Percentiles rank a stretch among this genome's conserved stretches.
Conservation (phyloP, 805 yeast species). For the Candida krabiensis region DNA sequence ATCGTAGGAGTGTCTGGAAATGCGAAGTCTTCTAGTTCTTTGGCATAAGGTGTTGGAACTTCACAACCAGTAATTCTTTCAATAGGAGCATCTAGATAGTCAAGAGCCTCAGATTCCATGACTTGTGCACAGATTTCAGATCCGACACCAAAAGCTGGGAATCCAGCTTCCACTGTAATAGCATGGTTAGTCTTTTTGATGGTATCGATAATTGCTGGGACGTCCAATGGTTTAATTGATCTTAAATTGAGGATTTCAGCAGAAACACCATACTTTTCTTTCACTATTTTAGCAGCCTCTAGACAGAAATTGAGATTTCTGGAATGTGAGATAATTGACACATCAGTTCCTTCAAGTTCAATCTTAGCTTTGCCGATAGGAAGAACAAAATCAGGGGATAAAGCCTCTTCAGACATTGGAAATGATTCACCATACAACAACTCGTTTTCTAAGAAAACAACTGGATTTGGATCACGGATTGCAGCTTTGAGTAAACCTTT, state of each 20-base stretch:
- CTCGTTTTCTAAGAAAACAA: conserved; percentile 94
- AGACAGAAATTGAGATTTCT: conserved; percentile 86
- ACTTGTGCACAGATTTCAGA: conserved; percentile 96
- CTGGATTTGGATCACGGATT: conserved; percentile 98
- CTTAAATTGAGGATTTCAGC: conserved; percentile 96
- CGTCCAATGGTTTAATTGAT: conserved; percentile 95
- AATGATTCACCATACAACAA: conserved; percentile 89
- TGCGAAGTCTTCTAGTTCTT: conserved; percentile 94
- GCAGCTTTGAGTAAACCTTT: conserved; percentile 96
- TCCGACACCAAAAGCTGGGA: conserved; percentile 98
- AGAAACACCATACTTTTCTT: conserved; percentile 80
- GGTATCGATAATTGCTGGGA: conserved; percentile 77
- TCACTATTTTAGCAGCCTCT: conserved; percentile 85
- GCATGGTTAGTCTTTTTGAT: conserved; percentile 97
- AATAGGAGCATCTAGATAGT: conserved; percentile 97
- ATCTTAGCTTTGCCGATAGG: conserved; percentile 96
- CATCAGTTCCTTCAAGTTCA: conserved; percentile 90
- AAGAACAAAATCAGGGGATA: conserved; percentile 82
- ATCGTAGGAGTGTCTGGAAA: conserved; percentile 96
- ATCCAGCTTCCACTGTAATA: conserved; percentile 95
- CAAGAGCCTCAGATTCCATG: conserved; percentile 98
- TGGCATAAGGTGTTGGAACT: conserved; percentile 98
- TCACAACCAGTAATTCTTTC: conserved; percentile 99
- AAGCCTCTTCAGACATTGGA: conserved; percentile 85
- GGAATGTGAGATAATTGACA: conserved; percentile 86